phyloP scores from a whole-genome alignment of 306 rosid species.

The Alnus glutinosa region DNA sequence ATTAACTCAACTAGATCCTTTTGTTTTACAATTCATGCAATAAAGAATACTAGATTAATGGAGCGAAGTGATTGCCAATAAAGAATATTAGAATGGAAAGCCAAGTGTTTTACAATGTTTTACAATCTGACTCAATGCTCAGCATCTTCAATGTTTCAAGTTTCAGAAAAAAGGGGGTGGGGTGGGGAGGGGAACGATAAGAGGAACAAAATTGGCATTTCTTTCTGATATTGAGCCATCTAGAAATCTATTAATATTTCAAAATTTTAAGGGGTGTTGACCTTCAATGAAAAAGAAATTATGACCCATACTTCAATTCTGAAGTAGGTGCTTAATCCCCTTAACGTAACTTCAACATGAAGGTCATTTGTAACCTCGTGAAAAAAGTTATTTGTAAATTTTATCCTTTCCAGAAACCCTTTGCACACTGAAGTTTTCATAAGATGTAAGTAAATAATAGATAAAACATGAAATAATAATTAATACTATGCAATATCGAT shows the following conservation, averaged over 20 bases:
- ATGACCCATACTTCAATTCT: background rate
- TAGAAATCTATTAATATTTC: background rate
- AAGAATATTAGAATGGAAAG: too few relatives aligned
- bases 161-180: too few relatives aligned
- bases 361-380: background rate
- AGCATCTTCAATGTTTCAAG: too few relatives aligned
- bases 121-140: too few relatives aligned
- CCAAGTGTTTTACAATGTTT: too few relatives aligned
- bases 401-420: background rate
- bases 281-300: too few relatives aligned
- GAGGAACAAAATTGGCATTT: background rate
- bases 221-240: background rate
- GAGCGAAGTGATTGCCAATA: background rate
- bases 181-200: too few relatives aligned
- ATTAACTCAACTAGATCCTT: background rate
- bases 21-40: background rate
- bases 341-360: too few relatives aligned
- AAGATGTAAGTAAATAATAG: slow-evolving; percentile 10
- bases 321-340: background rate
- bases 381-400: background rate
- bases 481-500: slow-evolving; percentile 21
- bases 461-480: slow-evolving; percentile 14
- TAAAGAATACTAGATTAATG: background rate
- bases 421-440: background rate
- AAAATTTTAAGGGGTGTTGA: background rate